A percentile compares a stretch with the other conserved stretches of the same genome.
Evolutionary conservation across 345 rosid species (phyloP).

Genomic region (Hibiscus mutabilis): DNA sequence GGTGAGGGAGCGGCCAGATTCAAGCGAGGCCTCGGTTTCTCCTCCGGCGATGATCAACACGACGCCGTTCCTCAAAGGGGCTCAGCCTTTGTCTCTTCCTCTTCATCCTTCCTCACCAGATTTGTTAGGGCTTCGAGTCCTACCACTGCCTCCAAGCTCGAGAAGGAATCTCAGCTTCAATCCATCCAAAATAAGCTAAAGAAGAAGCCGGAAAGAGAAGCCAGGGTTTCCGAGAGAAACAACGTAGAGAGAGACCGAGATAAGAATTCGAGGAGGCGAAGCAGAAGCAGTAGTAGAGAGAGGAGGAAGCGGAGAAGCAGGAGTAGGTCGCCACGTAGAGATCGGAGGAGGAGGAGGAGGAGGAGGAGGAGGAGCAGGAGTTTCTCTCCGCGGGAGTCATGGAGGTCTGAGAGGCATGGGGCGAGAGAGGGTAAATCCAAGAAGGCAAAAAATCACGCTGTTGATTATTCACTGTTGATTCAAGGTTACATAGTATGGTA

Average conservation of each 20-base stretch:
- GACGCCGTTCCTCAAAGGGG: conserved; percentile 38
- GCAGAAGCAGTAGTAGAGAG: conserved; percentile 34
- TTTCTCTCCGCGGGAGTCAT: conserved; percentile 19
- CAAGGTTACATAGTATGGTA: conserved; percentile 73
- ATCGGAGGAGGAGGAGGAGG: too few relatives aligned
- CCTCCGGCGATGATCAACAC: conserved; percentile 26
- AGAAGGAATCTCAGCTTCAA: conserved; percentile 56
- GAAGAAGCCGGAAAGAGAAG: conserved; percentile 31
- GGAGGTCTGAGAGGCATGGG: conserved; percentile 25
- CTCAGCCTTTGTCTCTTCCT: conserved; percentile 41
- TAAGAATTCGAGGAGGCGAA: conserved; percentile 37
- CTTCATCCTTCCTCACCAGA: conserved; percentile 59
- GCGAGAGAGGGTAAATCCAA: conserved; percentile 32
- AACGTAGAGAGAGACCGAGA: conserved; percentile 27
- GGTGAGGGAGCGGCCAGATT: conserved; percentile 96
- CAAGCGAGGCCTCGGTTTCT: conserved; percentile 94
- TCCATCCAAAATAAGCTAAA: conserved; percentile 67
- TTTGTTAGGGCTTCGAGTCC: conserved; percentile 80
- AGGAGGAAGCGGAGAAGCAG: conserved; percentile 21
- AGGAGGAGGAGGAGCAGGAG: conserved; percentile 16
- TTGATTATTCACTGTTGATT: conserved; percentile 57
- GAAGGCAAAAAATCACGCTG: conserved; percentile 24
- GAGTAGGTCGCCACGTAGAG: too few relatives aligned
- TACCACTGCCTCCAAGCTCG: conserved; percentile 32
- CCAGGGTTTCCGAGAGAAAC: conserved; percentile 29